These are phyloP conservation scores for Aspergillus felis DNA, from an alignment of 2,329 filamentous ascomycete species.

Conservation along the genomic window DNA sequence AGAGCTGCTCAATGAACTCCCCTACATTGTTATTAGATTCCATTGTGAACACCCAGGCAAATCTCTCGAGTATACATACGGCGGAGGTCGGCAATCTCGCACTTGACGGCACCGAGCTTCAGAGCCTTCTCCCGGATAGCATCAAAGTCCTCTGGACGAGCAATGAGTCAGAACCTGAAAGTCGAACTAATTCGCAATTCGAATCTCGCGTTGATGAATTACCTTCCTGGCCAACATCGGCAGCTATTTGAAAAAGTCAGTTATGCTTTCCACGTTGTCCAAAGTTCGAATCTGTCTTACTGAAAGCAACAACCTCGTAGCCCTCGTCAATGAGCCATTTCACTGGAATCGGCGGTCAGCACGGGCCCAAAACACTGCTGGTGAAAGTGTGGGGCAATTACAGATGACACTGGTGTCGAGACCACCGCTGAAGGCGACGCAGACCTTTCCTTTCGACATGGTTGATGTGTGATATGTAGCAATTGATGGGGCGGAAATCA, in stretches of 20 bases:
- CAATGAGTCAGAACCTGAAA: slow-evolving; percentile 2
- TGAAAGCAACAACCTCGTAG: slow-evolving; percentile 61
- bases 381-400: slow-evolving; percentile 27
- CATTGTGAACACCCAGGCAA: not conserved
- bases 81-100: slow-evolving; percentile 62
- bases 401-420: slow-evolving; percentile 58
- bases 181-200: not conserved
- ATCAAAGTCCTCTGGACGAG: slow-evolving; percentile 62
- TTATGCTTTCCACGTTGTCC: not conserved
- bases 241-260: slow-evolving; percentile 43
- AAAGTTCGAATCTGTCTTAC: slow-evolving; percentile 22
- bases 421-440: slow-evolving; percentile 42
- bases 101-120: slow-evolving; percentile 64
- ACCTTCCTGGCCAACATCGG: slow-evolving; percentile 68
- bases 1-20: slow-evolving; percentile 77
- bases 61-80: slow-evolving; percentile 19
- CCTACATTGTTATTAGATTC: slow-evolving; percentile 15
- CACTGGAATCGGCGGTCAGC: slow-evolving; percentile 25
- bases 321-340: slow-evolving; percentile 49
- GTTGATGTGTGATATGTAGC: not conserved
- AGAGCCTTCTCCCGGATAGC: slow-evolving; percentile 69
- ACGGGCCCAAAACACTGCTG: not conserved
- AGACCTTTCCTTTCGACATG: slow-evolving; percentile 5
- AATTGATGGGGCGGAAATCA: not conserved
- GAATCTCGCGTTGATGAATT: slow-evolving; percentile 5